Percentiles rank a stretch among this genome's conserved stretches.
Evolutionary conservation across 768 basidiomycete species (phyloP).

Genomic region (Clavulina sp.): DNA sequence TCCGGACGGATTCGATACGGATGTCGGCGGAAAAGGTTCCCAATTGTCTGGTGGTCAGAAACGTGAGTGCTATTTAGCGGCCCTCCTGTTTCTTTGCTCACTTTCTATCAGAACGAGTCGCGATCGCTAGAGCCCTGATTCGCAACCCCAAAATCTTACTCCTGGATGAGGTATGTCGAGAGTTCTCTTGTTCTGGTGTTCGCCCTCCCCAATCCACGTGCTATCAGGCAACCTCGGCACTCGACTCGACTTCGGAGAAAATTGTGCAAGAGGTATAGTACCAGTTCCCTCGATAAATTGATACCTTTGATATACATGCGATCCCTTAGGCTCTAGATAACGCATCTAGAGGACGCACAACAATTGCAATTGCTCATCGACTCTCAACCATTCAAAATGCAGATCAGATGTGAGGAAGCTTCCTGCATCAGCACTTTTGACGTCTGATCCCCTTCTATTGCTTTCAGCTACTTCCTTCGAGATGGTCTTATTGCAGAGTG

Average conservation of each 20-base stretch:
- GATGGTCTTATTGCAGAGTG: slow-evolving; percentile 21
- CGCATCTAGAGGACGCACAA: slow-evolving; percentile 13
- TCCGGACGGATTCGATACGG: slow-evolving; percentile 12
- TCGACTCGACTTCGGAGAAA: slow-evolving; percentile 25
- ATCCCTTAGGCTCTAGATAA: slow-evolving; percentile 14
- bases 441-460: too few relatives aligned
- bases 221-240: slow-evolving; percentile 20
- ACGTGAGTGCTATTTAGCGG: slow-evolving; percentile 13
- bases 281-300: background rate
- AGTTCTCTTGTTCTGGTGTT: slow-evolving; percentile 16
- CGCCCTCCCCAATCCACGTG: background rate
- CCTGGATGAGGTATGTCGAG: slow-evolving; percentile 12
- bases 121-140: slow-evolving; percentile 29
- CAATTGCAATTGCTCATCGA: slow-evolving; percentile 14
- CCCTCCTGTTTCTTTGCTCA: background rate
- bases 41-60: slow-evolving; percentile 21
- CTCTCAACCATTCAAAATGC: slow-evolving; percentile 14
- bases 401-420: slow-evolving; percentile 16
- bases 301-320: too few relatives aligned
- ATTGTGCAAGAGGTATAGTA: slow-evolving; percentile 21
- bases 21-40: slow-evolving; percentile 16
- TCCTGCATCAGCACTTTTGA: slow-evolving; percentile 14
- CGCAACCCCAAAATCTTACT: slow-evolving; percentile 16
- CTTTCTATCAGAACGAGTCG: slow-evolving; percentile 20
- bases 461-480: slow-evolving; percentile 17